Base-by-base conservation (phyloP, 495 filamentous ascomycete genomes). In the Cetradonia linearis region DNA sequence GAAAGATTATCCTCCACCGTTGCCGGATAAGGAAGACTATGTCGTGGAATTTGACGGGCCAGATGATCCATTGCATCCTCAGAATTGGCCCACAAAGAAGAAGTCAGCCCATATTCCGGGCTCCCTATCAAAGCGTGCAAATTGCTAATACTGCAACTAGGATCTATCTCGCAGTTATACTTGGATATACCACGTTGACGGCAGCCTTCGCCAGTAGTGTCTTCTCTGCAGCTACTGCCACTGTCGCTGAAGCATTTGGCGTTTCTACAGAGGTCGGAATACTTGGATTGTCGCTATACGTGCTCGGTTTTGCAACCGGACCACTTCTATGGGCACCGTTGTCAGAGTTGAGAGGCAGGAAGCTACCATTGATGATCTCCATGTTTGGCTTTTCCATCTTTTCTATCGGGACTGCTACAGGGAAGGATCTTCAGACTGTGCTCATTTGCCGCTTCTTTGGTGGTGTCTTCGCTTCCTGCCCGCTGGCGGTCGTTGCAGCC, bases 31-130 rank as follows among this genome's bases (percentile, higher is more conserved):
- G 65, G 90, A 93, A 65, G 83, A 86, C 60, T 95, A 93, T 74
- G 88, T 94, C 2, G 90, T 95, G 20, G 90, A 92, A 64, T 95
- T 94, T 63, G 81, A 85, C 54, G 87, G 89, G 0, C 82, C 80
- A 1, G 78, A 88, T 63, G 89, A 95, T 69, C 88, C 88, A 11
- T 66, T 86, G 47, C 86, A 95, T 70, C 85, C 89, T 0, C 85
- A 87, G 71, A 95, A 95, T 70, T 95, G 90, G 90, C 76, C 85
- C 0, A 67, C 86, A 30, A 78, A 66, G 62, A 89, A 86, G 73
- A 94, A 94, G 85, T 87, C 71, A 55, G 81, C 76, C n/a, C n/a
- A n/a, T n/a, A n/a, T n/a, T n/a, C n/a, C n/a, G n/a, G n/a, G n/a
- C n/a, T n/a, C n/a, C n/a, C n/a, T n/a, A n/a, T n/a, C n/a, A n/a